phyloP scores from a whole-genome alignment of 441 rosid species.

The Pelargonium myrrhifolium region DNA sequence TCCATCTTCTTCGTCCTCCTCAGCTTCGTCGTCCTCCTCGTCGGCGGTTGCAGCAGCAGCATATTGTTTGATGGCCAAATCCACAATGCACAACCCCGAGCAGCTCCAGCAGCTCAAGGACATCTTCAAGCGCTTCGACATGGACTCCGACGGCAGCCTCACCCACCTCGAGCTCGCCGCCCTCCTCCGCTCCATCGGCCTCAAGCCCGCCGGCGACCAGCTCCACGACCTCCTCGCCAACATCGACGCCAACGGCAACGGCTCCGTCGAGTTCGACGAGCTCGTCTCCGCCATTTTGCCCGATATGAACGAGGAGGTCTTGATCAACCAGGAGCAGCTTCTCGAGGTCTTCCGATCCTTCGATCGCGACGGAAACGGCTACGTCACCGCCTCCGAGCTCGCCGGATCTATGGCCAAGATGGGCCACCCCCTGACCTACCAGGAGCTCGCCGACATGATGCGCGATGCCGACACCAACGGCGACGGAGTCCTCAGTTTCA shows the following conservation, averaged over 20 bases:
- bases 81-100: constrained; percentile 11
- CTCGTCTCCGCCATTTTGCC: constrained; percentile 45
- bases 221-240: constrained; percentile 41
- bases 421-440: constrained; percentile 58
- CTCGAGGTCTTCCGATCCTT: constrained; percentile 49
- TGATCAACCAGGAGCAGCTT: constrained; percentile 46
- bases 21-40: too few species aligned
- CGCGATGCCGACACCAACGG: constrained; percentile 53
- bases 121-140: constrained; percentile 55
- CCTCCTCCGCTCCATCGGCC: constrained; percentile 53
- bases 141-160: constrained; percentile 66
- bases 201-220: constrained; percentile 62
- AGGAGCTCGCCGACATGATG: constrained; percentile 55
- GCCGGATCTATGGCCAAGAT: constrained; percentile 64
- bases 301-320: constrained; percentile 34
- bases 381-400: constrained; percentile 51
- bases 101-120: constrained; percentile 54
- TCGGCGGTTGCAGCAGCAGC: too few species aligned
- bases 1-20: too few species aligned
- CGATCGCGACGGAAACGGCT: constrained; percentile 62
- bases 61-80: too few species aligned
- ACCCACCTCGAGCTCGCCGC: constrained; percentile 67
- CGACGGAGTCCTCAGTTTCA: constrained; percentile 54
- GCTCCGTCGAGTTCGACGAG: constrained; percentile 59
- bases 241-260: constrained; percentile 63